These are phyloP conservation scores for Eremochloa ophiuroides DNA, from an alignment of 176 grass and related monocot species.

Conservation along the genomic window DNA sequence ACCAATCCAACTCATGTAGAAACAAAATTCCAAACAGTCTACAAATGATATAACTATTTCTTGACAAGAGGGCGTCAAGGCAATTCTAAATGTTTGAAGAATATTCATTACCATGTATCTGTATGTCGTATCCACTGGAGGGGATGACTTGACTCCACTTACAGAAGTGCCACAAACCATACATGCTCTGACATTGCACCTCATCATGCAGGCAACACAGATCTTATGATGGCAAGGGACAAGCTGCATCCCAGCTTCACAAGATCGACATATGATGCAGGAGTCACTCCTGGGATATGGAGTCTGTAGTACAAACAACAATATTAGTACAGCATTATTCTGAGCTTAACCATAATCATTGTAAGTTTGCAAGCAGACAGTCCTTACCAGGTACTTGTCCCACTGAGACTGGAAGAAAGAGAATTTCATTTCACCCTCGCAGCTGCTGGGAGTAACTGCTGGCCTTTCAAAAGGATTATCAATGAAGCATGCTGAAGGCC, in stretches of 20 bases:
- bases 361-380: background rate
- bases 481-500: conserved; percentile 29
- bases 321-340: conserved; percentile 8
- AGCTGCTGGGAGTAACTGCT: conserved; percentile 25
- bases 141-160: conserved; percentile 44
- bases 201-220: conserved; percentile 56
- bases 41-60: background rate
- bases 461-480: conserved; percentile 36
- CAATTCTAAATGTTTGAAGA: conserved; percentile 3
- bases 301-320: conserved; percentile 25
- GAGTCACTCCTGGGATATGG: conserved; percentile 36
- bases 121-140: conserved; percentile 26
- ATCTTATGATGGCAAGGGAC: conserved; percentile 56
- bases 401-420: conserved; percentile 61
- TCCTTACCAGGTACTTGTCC: conserved; percentile 55
- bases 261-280: conserved; percentile 54
- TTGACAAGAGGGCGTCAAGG: background rate
- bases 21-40: background rate
- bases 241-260: conserved; percentile 40
- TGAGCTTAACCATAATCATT: background rate
- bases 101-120: conserved; percentile 25
- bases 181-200: conserved; percentile 43
- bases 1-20: background rate
- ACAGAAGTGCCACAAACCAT: conserved; percentile 47
- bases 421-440: conserved; percentile 36